Base-by-base conservation (phyloP, 805 yeast species). In the Clavispora asparagi region DNA sequence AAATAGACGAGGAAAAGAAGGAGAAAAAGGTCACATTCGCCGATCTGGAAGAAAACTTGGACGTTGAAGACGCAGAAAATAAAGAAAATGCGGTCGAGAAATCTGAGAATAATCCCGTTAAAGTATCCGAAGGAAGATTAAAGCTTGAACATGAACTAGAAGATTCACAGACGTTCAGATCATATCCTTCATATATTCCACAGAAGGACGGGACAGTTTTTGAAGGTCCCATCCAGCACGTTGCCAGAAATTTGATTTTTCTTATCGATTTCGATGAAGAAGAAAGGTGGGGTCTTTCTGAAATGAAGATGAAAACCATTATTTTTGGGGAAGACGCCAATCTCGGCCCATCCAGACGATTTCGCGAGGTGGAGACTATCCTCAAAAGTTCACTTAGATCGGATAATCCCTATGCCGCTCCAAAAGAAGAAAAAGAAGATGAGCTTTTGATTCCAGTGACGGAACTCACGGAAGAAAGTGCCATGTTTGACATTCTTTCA, bases 211-310 rank as follows among this genome's bases (percentile, higher is more conserved):
- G 59, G 9, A 62, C 59, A 26, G 49, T 70, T 0, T 81, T 73
- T 54, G 83, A 82, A 60, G 95, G 95, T 0, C 95, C 95, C 1
- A 63, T 70, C 2, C 89, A 82, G 56, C 72, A 72, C 44, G 81
- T 84, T 2, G 72, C 81, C 1, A 71, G 78, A 31, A 81, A 83
- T 53, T 68, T 68, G 36, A 61, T 88, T 0, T 71, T 78, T 1
- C 67, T 86, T 39, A 72, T 81, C 48, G 77, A 77, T 32, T 79
- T 80, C 52, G 64, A 64, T 17, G 65, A 61, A 23, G 65, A 65
- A 2, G 57, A 63, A 8, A 56, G 60, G 25, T 50, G 51, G 33
- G 46, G 48, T 7, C 53, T 69, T 6, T 56, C 56, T 32, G 60
- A 58, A n/a, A 32, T 45, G 12, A 59, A 57, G 25, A 58, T 77